These are phyloP conservation scores for Trypanosoma platydactyli DNA, from an alignment of 208 protist genomes.

Conservation along the genomic window DNA sequence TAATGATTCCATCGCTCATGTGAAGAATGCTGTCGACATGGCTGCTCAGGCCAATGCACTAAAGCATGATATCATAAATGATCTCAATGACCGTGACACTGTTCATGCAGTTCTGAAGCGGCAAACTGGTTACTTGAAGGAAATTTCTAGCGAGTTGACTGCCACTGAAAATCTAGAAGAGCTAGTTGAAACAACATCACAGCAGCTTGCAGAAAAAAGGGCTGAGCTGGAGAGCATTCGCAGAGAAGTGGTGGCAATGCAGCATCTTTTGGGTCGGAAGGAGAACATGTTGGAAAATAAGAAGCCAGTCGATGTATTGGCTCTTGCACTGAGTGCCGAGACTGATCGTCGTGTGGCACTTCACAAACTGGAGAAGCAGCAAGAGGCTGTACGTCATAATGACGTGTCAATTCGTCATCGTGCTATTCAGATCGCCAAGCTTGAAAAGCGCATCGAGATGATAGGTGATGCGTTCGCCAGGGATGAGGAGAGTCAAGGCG, in stretches of 20 bases:
- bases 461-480: conserved; percentile 68
- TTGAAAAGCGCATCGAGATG: conserved; percentile 73
- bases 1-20: not conserved
- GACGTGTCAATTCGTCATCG: conserved; percentile 60
- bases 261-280: conserved; percentile 40
- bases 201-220: conserved; percentile 58
- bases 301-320: conserved; percentile 41
- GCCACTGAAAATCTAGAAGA: conserved; percentile 51
- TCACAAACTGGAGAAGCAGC: conserved; percentile 50
- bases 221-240: conserved; percentile 46
- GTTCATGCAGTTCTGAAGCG: conserved; percentile 4
- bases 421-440: conserved; percentile 69
- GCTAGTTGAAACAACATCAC: conserved; percentile 46
- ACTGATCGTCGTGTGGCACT: conserved; percentile 62
- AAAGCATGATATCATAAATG: conserved; percentile 13
- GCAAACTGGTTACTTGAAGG: conserved; percentile 1
- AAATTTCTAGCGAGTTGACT: conserved; percentile 34
- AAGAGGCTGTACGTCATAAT: conserved; percentile 54
- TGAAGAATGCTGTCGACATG: not conserved
- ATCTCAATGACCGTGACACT: conserved; percentile 5
- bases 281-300: conserved; percentile 57
- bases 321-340: conserved; percentile 50
- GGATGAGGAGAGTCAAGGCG: conserved; percentile 44
- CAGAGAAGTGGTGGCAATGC: conserved; percentile 32
- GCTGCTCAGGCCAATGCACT: not conserved